Base-by-base conservation (phyloP, 331 rosid genomes). In the Quercus tomentella region DNA sequence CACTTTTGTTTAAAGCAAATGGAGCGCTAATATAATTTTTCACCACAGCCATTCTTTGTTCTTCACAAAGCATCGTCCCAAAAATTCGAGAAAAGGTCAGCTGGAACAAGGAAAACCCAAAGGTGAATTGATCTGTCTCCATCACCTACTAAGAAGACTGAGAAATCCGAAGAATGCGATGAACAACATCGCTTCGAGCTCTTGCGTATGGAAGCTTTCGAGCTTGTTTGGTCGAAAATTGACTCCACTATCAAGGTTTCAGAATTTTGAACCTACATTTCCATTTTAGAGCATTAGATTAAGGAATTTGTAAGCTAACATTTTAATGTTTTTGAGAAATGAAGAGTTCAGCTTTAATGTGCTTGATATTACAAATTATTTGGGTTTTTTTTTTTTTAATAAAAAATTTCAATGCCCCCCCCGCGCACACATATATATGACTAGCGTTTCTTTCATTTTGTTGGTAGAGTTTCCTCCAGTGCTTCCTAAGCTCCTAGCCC, bases 161-260 rank as follows among this genome's bases (percentile, higher is more conserved):
- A 77, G 75, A 83, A 86, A 76, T 82, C 77, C 2, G 84, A 79
- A 23, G 91, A 75, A 51, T 71, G 72, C 63, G 88, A 76, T 69
- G 70, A 15, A 23, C 45, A 11, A 23, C 77, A 75, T 71, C 22
- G 25, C 72, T 77, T 68, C 73, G 85, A 86, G 74, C 71, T 65
- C 75, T 57, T 77, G 77, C 87, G 88, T 51, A 73, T 79, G 78
- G 88, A 90, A 73, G 86, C 94, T 56, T 89, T 90, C 72, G 82
- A 72, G 73, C 56, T 75, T 69, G 87, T 89, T 77, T 95, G 98
- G 98, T 80, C 89, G 8, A 89, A 81, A 84, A 90, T 90, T 21
- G 91, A 93, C 58, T 88, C 94, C 68, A 77, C 90, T 56, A 91
- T 93, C 84, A 87, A 88, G 93, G 97, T 85, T 37, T 37, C 1